A percentile compares a stretch with the other conserved stretches of the same genome.
phyloP scores from a whole-genome alignment of 805 yeast species.

The Wickerhamomyces bisporus region DNA sequence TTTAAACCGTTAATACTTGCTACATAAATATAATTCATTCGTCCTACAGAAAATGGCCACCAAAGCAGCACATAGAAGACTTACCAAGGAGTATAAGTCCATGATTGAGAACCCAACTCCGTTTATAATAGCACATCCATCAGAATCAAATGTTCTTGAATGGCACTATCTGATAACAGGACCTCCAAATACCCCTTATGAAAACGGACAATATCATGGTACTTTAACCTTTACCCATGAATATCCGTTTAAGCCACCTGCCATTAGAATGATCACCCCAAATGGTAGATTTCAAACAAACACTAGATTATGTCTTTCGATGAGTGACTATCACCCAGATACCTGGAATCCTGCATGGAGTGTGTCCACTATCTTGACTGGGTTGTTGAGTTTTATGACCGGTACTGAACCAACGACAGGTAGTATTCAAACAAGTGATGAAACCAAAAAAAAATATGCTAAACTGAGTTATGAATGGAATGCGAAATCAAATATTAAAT shows the following conservation, averaged over 20 bases:
- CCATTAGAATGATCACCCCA: slow-evolving; percentile 85
- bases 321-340: slow-evolving; percentile 93
- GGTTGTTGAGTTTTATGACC: slow-evolving; percentile 88
- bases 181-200: slow-evolving; percentile 86
- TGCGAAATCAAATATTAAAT: slow-evolving; percentile 48
- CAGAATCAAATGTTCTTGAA: slow-evolving; percentile 80
- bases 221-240: slow-evolving; percentile 76
- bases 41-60: slow-evolving; percentile 42
- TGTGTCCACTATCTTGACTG: slow-evolving; percentile 82
- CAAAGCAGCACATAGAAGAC: slow-evolving; percentile 39
- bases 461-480: slow-evolving; percentile 57
- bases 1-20: too few relatives aligned
- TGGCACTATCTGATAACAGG: slow-evolving; percentile 95
- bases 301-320: slow-evolving; percentile 79
- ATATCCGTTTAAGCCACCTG: slow-evolving; percentile 89
- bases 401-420: slow-evolving; percentile 84
- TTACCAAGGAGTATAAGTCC: slow-evolving; percentile 76
- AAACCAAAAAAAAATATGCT: slow-evolving; percentile 53
- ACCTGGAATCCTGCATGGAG: slow-evolving; percentile 97
- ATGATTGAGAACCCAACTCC: slow-evolving; percentile 82
- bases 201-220: slow-evolving; percentile 86
- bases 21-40: too few relatives aligned
- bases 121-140: slow-evolving; percentile 76
- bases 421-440: slow-evolving; percentile 60
- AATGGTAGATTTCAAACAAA: slow-evolving; percentile 82